A percentile compares a stretch with the other conserved stretches of the same genome.
These are phyloP conservation scores for Xylaria sp. DNA, from an alignment of 2,329 filamentous ascomycete genomes.

Conservation along the genomic window DNA sequence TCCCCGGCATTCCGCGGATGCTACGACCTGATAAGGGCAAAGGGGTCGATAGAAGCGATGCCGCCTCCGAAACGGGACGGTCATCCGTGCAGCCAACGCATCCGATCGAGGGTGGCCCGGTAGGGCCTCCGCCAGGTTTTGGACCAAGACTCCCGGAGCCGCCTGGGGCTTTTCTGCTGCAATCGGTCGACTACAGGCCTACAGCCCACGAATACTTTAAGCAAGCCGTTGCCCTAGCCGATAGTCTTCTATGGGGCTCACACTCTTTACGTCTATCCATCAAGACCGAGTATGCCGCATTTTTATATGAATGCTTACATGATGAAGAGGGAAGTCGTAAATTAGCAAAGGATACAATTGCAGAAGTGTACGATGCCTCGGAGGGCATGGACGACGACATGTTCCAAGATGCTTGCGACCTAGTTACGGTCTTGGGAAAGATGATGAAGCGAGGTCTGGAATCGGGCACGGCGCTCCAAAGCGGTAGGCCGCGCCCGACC, in stretches of 20 bases:
- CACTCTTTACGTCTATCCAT: constrained; percentile 90
- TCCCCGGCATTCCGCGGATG: constrained; percentile 35
- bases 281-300: constrained; percentile 92
- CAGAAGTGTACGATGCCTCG: constrained; percentile 89
- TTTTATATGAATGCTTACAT: constrained; percentile 91
- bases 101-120: constrained; percentile 67
- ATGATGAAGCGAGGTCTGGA: constrained; percentile 83
- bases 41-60: constrained; percentile 57
- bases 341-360: constrained; percentile 83
- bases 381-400: constrained; percentile 96
- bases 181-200: constrained; percentile 82
- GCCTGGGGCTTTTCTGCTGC: constrained; percentile 80
- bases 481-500: constrained; percentile 35
- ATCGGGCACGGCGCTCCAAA: constrained; percentile 41
- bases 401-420: constrained; percentile 89
- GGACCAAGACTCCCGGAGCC: constrained; percentile 53
- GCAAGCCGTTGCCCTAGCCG: constrained; percentile 79
- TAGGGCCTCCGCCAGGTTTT: constrained; percentile 68
- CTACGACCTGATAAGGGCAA: constrained; percentile 60
- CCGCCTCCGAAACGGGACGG: constrained; percentile 57
- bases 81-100: constrained; percentile 62
- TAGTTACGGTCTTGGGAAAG: constrained; percentile 85
- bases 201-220: constrained; percentile 84
- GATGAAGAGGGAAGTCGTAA: constrained; percentile 80
- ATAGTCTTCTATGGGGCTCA: constrained; percentile 81